Evolutionary conservation across 495 filamentous ascomycete species (phyloP).

Genomic region (Massariosphaeria phaeospora): DNA sequence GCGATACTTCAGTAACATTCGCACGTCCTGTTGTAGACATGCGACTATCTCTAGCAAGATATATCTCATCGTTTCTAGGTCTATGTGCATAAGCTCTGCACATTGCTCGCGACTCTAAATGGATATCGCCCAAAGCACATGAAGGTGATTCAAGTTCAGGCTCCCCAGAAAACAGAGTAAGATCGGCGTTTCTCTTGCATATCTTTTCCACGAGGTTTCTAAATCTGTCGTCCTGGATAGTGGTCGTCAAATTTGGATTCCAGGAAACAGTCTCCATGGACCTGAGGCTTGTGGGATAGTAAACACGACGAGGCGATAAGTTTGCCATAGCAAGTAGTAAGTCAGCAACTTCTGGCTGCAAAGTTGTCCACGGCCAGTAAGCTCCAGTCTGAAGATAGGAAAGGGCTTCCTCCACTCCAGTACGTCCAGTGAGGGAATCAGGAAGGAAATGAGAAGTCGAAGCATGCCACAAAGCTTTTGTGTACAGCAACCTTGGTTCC

Average conservation of each 20-base stretch:
- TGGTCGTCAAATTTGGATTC: conserved; percentile 40
- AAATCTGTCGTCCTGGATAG: conserved; percentile 54
- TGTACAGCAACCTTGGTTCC: conserved; percentile 35
- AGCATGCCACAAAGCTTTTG: conserved; percentile 35
- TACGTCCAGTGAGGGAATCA: conserved; percentile 36
- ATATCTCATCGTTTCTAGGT: conserved; percentile 5
- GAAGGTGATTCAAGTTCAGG: background rate
- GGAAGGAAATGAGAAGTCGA: conserved; percentile 34
- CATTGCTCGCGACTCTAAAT: conserved; percentile 1
- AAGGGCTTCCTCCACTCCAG: conserved; percentile 36
- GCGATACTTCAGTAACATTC: conserved; percentile 39
- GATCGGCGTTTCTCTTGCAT: conserved; percentile 38
- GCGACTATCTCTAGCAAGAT: conserved; percentile 26
- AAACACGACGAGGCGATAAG: conserved; percentile 29
- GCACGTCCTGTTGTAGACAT: background rate
- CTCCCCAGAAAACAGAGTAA: conserved; percentile 35
- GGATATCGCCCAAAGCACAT: background rate
- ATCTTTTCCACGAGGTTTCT: conserved; percentile 43
- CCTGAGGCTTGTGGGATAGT: conserved; percentile 33
- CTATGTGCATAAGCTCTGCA: background rate
- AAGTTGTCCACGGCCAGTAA: conserved; percentile 31
- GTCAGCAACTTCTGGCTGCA: background rate
- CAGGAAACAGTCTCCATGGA: conserved; percentile 34
- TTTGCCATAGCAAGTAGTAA: conserved; percentile 21
- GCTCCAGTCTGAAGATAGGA: conserved; percentile 22